A percentile compares a stretch with the other conserved stretches of the same genome.
Conservation (phyloP, 1,284 basidiomycete species). For the Erythrobasidium hasegawianum region DNA sequence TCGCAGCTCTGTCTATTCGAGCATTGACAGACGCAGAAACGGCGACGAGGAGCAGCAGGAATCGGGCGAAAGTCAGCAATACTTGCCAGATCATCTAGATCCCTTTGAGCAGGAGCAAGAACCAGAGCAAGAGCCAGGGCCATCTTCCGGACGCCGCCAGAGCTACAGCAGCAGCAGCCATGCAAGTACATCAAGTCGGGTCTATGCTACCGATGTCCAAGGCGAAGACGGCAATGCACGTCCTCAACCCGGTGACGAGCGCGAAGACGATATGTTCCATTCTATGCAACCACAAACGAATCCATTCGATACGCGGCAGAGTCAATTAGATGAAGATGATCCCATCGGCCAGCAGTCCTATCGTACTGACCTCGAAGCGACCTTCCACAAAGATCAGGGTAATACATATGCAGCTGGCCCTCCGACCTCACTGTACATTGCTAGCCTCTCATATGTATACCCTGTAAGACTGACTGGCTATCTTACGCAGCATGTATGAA, state of each 20-base stretch:
- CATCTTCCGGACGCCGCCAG: no score
- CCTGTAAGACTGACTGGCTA: background rate
- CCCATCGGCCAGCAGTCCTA: background rate
- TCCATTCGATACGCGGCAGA: no score
- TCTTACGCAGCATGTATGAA: background rate
- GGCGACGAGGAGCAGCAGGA: background rate
- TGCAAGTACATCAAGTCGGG: background rate
- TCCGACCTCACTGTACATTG: background rate
- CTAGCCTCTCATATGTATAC: background rate
- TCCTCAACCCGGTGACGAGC: no score
- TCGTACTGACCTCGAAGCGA: background rate
- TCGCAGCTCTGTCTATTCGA: conserved; percentile 21
- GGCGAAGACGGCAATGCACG: no score
- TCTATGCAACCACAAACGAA: no score
- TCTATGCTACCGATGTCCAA: background rate
- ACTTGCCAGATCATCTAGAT: conserved; percentile 2
- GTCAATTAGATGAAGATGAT: background rate
- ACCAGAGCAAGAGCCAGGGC: background rate
- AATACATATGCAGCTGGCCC: background rate
- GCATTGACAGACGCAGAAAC: conserved; percentile 17
- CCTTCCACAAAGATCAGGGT: background rate
- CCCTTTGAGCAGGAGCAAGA: conserved; percentile 19
- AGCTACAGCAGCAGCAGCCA: background rate
- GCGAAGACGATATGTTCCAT: no score
- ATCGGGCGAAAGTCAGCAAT: background rate